phyloP scores from a whole-genome alignment of 441 rosid genomes.

The Cnidoscolus chayamansa region DNA sequence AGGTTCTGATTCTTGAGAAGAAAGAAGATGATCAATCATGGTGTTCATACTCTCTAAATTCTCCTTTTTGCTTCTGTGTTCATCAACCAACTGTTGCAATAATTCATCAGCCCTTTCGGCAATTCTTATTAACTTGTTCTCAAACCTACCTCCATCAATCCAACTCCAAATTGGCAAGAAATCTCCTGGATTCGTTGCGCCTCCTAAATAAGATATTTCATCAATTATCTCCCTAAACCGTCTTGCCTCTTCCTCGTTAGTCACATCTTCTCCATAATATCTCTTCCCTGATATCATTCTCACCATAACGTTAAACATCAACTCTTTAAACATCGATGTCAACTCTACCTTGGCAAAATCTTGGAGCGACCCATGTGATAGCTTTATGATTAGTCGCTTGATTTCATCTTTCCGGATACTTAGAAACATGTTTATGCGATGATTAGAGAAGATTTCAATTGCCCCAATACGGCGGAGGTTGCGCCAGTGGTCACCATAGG shows the following conservation, averaged over 20 bases:
- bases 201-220: not conserved
- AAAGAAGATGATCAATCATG: conserved; percentile 22
- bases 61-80: not conserved
- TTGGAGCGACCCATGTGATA: conserved; percentile 6
- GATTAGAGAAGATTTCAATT: conserved; percentile 35
- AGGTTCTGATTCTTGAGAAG: conserved; percentile 15
- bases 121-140: not conserved
- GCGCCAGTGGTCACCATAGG: conserved; percentile 45
- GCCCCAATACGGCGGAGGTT: conserved; percentile 51
- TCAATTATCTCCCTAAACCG: conserved; percentile 25
- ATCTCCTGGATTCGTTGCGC: conserved; percentile 29
- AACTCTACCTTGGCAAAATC: conserved; percentile 33
- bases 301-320: conserved; percentile 40
- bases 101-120: not conserved
- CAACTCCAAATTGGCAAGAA: conserved; percentile 11
- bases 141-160: conserved; percentile 5
- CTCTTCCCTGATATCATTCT: conserved; percentile 15
- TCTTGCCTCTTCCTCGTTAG: conserved; percentile 32
- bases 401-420: conserved; percentile 37
- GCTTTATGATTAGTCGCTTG: conserved; percentile 14
- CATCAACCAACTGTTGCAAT: conserved; percentile 23
- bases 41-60: not conserved
- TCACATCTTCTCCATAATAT: conserved; percentile 36
- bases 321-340: conserved; percentile 33
- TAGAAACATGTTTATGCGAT: conserved; percentile 33